These are phyloP conservation scores for Mycena latifolia DNA, from an alignment of 768 basidiomycete genomes.

Conservation along the genomic window DNA sequence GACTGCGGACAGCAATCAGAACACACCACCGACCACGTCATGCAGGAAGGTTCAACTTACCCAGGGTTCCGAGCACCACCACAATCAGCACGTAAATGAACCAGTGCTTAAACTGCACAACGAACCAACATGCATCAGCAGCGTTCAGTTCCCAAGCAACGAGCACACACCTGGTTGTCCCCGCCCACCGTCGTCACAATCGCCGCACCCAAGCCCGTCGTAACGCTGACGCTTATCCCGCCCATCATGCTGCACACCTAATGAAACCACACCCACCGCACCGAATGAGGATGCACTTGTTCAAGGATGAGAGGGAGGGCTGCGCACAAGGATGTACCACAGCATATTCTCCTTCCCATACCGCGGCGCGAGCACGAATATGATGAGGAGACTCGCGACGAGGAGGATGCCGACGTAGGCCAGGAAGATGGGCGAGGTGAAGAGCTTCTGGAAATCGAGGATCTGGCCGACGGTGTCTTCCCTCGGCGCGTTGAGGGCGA, in stretches of 20 bases:
- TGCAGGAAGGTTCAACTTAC: too few species aligned
- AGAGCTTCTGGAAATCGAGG: slow-evolving; percentile 78
- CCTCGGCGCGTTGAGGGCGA: slow-evolving; percentile 84
- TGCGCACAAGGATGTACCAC: slow-evolving; percentile 95
- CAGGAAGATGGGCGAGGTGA: slow-evolving; percentile 89
- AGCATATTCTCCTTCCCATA: slow-evolving; percentile 93
- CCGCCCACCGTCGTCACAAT: slow-evolving; percentile 86
- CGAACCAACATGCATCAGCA: too few species aligned
- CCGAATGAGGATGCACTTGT: too few species aligned
- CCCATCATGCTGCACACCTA: slow-evolving; percentile 98
- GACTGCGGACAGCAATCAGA: slow-evolving; percentile 78
- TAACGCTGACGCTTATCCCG: slow-evolving; percentile 94
- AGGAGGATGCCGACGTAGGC: slow-evolving; percentile 77
- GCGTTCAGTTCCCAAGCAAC: too few species aligned
- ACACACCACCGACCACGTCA: too few species aligned
- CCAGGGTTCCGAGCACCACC: too few species aligned
- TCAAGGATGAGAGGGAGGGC: too few species aligned
- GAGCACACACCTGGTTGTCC: too few species aligned
- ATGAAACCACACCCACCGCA: too few species aligned
- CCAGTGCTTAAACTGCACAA: slow-evolving; percentile 95
- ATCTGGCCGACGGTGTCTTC: slow-evolving; percentile 81
- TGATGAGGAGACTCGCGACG: slow-evolving; percentile 71
- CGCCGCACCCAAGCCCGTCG: slow-evolving; percentile 92
- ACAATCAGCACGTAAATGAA: slow-evolving; percentile 90
- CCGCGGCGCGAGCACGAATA: slow-evolving; percentile 87